Percentiles rank a stretch among this genome's conserved stretches.
phyloP scores from a whole-genome alignment of 75 land plant species.

The Pinus tabuliformis region DNA sequence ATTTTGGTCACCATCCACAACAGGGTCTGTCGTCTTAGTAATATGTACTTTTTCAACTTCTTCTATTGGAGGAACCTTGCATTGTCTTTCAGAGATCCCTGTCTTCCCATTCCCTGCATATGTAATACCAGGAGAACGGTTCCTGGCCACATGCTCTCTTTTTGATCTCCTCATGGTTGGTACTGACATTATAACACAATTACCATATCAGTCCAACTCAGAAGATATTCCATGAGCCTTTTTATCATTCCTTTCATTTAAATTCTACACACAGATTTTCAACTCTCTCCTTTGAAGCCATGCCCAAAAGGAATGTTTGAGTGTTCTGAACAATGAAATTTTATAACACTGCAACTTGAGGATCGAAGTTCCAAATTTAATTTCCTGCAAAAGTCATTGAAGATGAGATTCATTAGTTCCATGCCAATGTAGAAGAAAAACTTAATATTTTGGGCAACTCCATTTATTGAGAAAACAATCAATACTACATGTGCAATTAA shows the following conservation, averaged over 20 bases:
- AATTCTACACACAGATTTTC: not conserved
- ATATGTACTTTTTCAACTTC: not conserved
- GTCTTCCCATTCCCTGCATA: not conserved
- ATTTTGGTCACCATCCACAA: not conserved
- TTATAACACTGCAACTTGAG: not conserved
- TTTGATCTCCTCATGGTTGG: conserved; percentile 10
- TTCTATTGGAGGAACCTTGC: not conserved
- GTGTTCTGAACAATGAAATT: not conserved
- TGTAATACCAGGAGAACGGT: conserved; percentile 4
- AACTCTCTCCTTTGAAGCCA: conserved; percentile 3
- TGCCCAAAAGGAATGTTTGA: not conserved
- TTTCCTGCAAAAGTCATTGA: not conserved
- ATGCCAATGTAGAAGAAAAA: not conserved
- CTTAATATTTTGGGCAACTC: too few relatives aligned
- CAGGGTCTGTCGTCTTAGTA: not conserved
- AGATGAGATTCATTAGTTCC: not conserved
- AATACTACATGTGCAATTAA: too few relatives aligned
- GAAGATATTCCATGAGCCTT: not conserved
- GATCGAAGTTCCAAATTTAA: not conserved
- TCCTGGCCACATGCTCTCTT: conserved; percentile 4
- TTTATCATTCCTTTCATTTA: not conserved
- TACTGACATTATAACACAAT: not conserved
- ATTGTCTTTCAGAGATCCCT: not conserved
- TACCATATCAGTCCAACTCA: not conserved
- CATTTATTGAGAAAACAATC: too few relatives aligned